Conservation (phyloP, 1,284 basidiomycete genomes). For the Ganoderma resinaceum region DNA sequence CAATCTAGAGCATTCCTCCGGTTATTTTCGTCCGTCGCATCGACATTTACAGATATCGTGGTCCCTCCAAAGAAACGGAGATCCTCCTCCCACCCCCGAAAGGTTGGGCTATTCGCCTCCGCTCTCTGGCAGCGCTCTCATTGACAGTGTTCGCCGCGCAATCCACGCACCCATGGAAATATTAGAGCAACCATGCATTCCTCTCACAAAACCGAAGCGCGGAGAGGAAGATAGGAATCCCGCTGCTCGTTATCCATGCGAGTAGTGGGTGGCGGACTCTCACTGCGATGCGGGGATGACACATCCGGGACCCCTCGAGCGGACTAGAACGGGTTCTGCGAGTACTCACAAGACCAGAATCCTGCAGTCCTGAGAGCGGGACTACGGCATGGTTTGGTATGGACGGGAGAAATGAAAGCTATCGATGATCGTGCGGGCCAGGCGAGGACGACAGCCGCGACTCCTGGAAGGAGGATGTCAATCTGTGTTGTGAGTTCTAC, state of each 20-base stretch:
- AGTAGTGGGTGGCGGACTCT: conserved; percentile 1
- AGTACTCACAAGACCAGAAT: background rate
- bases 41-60: background rate
- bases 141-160: background rate
- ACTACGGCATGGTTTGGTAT: background rate
- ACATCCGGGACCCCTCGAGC: background rate
- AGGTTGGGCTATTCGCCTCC: background rate
- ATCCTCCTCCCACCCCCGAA: background rate
- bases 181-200: background rate
- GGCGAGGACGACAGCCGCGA: background rate
- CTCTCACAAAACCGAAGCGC: background rate
- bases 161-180: background rate
- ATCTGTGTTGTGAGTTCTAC: background rate
- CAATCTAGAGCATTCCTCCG: background rate
- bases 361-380: background rate
- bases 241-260: background rate
- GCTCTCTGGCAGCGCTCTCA: background rate
- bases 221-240: background rate
- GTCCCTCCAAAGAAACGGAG: background rate
- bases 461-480: background rate
- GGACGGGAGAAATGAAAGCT: background rate
- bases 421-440: conserved; percentile 5
- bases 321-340: background rate
- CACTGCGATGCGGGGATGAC: background rate
- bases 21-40: background rate